Evolutionary conservation across 768 basidiomycete species (phyloP).

Genomic region (Tulasnella sp.): DNA sequence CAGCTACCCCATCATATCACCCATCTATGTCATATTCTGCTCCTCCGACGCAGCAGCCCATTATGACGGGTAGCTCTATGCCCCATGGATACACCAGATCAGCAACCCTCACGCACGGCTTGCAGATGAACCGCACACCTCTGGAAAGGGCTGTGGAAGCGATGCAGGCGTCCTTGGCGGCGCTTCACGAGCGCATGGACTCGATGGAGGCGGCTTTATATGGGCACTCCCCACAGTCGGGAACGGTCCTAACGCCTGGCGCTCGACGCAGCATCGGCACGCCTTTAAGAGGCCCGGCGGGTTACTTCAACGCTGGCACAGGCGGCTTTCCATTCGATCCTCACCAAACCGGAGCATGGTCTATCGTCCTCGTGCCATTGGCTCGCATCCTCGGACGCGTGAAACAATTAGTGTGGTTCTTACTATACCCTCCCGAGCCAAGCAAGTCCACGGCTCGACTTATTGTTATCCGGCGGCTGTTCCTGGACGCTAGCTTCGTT

Average conservation of each 20-base stretch:
- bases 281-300: not conserved
- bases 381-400: slow-evolving; percentile 44
- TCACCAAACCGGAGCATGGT: slow-evolving; percentile 82
- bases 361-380: slow-evolving; percentile 58
- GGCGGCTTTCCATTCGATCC: slow-evolving; percentile 47
- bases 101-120: not conserved
- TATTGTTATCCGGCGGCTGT: slow-evolving; percentile 62
- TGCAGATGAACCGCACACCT: slow-evolving; percentile 28
- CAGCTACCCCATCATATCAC: slow-evolving; percentile 16
- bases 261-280: slow-evolving; percentile 6
- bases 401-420: slow-evolving; percentile 47
- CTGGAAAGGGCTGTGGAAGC: slow-evolving; percentile 73
- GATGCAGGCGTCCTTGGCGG: slow-evolving; percentile 73
- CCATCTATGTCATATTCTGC: slow-evolving; percentile 10
- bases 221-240: not conserved
- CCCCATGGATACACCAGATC: not conserved
- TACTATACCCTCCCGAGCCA: slow-evolving; percentile 34
- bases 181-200: slow-evolving; percentile 62
- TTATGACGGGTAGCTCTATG: not conserved
- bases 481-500: slow-evolving; percentile 71
- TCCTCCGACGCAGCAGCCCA: slow-evolving; percentile 2
- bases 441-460: slow-evolving; percentile 8
- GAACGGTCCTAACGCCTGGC: not conserved
- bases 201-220: slow-evolving; percentile 41
- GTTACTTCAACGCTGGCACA: not conserved